A percentile compares a stretch with the other conserved stretches of the same genome.
phyloP scores from a whole-genome alignment of 768 basidiomycete species.

The Amanita thiersii region DNA sequence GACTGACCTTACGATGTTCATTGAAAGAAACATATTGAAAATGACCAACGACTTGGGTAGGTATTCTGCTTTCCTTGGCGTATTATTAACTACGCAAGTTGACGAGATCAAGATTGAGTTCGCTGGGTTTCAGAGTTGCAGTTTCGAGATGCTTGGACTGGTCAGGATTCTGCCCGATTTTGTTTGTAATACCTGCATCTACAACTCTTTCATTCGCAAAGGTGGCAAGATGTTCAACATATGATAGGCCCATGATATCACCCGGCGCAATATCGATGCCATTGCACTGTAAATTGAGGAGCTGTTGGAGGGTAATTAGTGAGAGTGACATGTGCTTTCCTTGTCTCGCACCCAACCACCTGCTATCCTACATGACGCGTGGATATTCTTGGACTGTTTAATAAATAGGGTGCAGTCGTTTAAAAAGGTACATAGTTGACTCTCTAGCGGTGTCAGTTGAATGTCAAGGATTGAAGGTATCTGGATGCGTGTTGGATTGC shows the following conservation, averaged over 20 bases:
- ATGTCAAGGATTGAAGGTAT: slow-evolving; percentile 29
- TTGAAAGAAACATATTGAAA: not conserved
- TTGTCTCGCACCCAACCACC: slow-evolving; percentile 99
- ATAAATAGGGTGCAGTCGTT: slow-evolving; percentile 65
- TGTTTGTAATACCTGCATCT: slow-evolving; percentile 55
- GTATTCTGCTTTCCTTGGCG: slow-evolving; percentile 80
- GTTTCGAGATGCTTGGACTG: slow-evolving; percentile 99
- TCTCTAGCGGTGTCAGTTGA: slow-evolving; percentile 59
- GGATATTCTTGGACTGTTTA: slow-evolving; percentile 40
- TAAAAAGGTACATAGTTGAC: slow-evolving; percentile 64
- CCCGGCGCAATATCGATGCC: slow-evolving; percentile 92
- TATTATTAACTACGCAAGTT: slow-evolving; percentile 93
- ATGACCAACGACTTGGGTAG: slow-evolving; percentile 67
- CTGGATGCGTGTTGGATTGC: slow-evolving; percentile 6
- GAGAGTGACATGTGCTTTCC: too few relatives aligned
- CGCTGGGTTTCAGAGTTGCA: slow-evolving; percentile 75
- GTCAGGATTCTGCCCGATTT: slow-evolving; percentile 89
- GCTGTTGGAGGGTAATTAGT: slow-evolving; percentile 31
- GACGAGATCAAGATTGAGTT: slow-evolving; percentile 84
- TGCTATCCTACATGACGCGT: slow-evolving; percentile 78
- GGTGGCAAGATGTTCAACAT: slow-evolving; percentile 70
- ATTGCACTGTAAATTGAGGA: slow-evolving; percentile 73
- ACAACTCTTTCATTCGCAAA: slow-evolving; percentile 49
- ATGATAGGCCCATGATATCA: slow-evolving; percentile 83
- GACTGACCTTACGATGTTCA: slow-evolving; percentile 35